Evolutionary conservation across 2,329 filamentous ascomycete genomes (phyloP).

Genomic region (Fusarium denticulatum): DNA sequence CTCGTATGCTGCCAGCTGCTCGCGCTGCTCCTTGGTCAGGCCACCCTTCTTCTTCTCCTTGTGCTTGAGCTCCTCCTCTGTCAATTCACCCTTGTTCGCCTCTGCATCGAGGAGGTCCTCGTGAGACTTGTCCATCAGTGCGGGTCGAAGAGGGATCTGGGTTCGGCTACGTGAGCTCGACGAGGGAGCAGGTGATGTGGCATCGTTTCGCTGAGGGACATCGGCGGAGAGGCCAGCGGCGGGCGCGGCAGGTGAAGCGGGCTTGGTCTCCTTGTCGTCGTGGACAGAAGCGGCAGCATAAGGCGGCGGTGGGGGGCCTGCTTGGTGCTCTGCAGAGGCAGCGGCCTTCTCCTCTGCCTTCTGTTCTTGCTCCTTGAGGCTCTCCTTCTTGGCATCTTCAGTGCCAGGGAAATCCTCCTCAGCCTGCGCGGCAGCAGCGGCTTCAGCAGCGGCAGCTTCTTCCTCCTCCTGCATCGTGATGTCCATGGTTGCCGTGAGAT

Average conservation of each 20-base stretch:
- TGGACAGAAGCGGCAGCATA: slow-evolving; percentile 51
- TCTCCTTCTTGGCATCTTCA: slow-evolving; percentile 66
- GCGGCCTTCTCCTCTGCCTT: slow-evolving; percentile 26
- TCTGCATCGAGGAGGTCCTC: slow-evolving; percentile 64
- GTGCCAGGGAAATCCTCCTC: slow-evolving; percentile 66
- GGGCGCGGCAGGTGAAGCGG: slow-evolving; percentile 28
- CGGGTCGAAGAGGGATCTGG: slow-evolving; percentile 80
- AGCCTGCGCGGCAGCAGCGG: slow-evolving; percentile 61
- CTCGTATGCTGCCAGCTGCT: slow-evolving; percentile 90
- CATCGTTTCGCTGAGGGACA: slow-evolving; percentile 45
- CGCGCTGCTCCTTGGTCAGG: slow-evolving; percentile 89
- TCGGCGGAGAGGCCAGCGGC: slow-evolving; percentile 31
- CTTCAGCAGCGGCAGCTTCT: slow-evolving; percentile 63
- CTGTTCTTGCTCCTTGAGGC: slow-evolving; percentile 55
- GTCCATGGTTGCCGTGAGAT: slow-evolving; percentile 97
- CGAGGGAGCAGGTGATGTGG: slow-evolving; percentile 55
- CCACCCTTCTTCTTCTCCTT: slow-evolving; percentile 87
- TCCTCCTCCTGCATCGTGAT: slow-evolving; percentile 89
- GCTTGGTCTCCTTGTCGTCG: slow-evolving; percentile 50
- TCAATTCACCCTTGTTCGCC: slow-evolving; percentile 78
- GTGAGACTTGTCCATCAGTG: slow-evolving; percentile 83
- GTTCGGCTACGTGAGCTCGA: slow-evolving; percentile 55
- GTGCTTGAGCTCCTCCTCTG: slow-evolving; percentile 56
- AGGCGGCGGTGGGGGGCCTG: slow-evolving; percentile 48
- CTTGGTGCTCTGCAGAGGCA: slow-evolving; percentile 43